These are phyloP conservation scores for Rhamnella rubrinervis DNA, from an alignment of 331 rosid species.

Conservation along the genomic window DNA sequence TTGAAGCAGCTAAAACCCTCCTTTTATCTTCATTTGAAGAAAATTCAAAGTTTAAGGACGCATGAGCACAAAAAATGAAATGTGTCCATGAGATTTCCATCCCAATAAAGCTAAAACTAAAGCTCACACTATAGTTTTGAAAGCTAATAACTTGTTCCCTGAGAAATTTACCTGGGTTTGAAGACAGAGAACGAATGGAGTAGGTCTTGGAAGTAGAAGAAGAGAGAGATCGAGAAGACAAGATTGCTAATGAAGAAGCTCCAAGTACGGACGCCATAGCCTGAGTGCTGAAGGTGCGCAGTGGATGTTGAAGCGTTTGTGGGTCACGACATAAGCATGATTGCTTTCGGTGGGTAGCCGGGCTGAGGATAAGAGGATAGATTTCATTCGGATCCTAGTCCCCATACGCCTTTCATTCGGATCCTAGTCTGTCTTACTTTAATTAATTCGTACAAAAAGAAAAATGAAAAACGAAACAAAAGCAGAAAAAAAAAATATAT, in stretches of 20 bases:
- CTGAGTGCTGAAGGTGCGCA: not conserved
- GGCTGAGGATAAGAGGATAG: slow-evolving; percentile 74
- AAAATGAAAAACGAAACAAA: not conserved
- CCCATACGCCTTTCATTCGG: not conserved
- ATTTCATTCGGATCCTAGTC: slow-evolving; percentile 26
- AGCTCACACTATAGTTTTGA: not conserved
- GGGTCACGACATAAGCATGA: slow-evolving; percentile 25
- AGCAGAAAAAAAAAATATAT: too few relatives aligned
- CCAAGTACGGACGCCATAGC: slow-evolving; percentile 76
- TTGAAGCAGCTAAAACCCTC: slow-evolving; percentile 12
- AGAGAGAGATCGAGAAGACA: slow-evolving; percentile 49
- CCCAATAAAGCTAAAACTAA: not conserved
- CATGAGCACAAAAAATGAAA: slow-evolving; percentile 16
- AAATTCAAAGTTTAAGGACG: not conserved
- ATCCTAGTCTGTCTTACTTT: not conserved
- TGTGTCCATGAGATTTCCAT: slow-evolving; percentile 3
- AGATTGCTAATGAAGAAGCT: slow-evolving; percentile 58
- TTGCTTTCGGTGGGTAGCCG: slow-evolving; percentile 34
- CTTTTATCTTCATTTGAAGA: slow-evolving; percentile 2
- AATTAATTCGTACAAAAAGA: not conserved
- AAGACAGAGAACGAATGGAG: slow-evolving; percentile 43
- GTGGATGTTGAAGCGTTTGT: not conserved
- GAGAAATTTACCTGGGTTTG: slow-evolving; percentile 52
- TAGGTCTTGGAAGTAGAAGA: slow-evolving; percentile 38
- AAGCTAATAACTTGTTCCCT: not conserved